These are phyloP conservation scores for Epichloe scottii DNA, from an alignment of 2,329 filamentous ascomycete species.

Conservation along the genomic window DNA sequence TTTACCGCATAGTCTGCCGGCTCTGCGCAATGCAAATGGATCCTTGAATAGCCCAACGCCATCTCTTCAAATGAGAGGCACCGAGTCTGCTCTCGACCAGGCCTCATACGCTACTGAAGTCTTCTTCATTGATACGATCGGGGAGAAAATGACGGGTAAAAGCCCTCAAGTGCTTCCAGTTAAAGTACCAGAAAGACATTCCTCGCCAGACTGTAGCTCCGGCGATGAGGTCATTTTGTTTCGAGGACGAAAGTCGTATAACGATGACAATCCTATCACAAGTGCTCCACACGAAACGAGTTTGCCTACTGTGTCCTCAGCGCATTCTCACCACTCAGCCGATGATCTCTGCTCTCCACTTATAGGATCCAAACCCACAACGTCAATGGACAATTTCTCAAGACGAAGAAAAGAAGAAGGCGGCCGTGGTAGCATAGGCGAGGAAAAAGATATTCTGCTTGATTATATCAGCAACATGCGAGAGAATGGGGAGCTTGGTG, in stretches of 20 bases:
- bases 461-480: constrained; percentile 62
- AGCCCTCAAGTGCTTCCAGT: neutral
- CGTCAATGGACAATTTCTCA: neutral
- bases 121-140: constrained; percentile 28
- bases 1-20: neutral
- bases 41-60: neutral
- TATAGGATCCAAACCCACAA: neutral
- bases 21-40: neutral
- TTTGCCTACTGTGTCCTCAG: neutral
- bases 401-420: neutral
- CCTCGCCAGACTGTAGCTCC: constrained; percentile 27
- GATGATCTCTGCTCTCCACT: neutral
- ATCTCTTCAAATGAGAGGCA: neutral
- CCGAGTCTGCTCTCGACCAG: neutral
- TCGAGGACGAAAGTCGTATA: constrained; percentile 33
- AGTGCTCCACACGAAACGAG: neutral
- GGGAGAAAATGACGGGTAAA: constrained; percentile 11
- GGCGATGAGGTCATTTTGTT: constrained; percentile 60
- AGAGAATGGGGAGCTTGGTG: constrained; percentile 42
- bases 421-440: neutral
- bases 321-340: neutral
- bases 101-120: no score
- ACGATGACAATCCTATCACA: neutral
- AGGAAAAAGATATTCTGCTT: constrained; percentile 43
- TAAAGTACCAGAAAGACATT: constrained; percentile 10